Conservation (phyloP, 495 filamentous ascomycete species). For the Penicillium waksmanii region DNA sequence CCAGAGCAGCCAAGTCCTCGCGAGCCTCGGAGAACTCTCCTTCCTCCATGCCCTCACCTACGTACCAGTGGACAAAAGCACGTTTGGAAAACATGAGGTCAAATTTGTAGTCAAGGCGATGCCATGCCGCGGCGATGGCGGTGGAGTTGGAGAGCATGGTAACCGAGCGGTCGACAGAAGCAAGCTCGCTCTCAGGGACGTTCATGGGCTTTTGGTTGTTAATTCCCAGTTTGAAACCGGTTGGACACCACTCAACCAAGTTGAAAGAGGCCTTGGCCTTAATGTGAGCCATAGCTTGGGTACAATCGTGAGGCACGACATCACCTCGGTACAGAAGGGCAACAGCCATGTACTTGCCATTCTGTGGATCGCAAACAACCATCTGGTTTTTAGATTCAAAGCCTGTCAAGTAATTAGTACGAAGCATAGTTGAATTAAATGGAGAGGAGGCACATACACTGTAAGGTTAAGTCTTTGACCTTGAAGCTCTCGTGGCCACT, state of each 20-base stretch:
- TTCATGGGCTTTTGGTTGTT: constrained; percentile 86
- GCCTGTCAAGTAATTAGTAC: constrained; percentile 44
- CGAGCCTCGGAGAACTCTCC: constrained; percentile 90
- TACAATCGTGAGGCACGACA: constrained; percentile 84
- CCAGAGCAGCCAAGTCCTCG: constrained; percentile 84
- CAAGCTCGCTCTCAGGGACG: constrained; percentile 75
- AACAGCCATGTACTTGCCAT: constrained; percentile 95
- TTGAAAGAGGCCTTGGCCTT: constrained; percentile 90
- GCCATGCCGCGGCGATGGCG: constrained; percentile 87
- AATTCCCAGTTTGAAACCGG: constrained; percentile 93
- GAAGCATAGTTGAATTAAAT: no score
- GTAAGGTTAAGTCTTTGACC: constrained; percentile 83
- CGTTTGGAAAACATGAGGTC: constrained; percentile 96
- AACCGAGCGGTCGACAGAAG: constrained; percentile 82
- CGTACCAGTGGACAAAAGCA: constrained; percentile 96
- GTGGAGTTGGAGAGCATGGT: constrained; percentile 94
- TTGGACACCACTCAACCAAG: constrained; percentile 95
- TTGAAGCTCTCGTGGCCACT: constrained; percentile 91
- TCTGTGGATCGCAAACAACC: constrained; percentile 90
- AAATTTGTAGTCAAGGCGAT: constrained; percentile 81
- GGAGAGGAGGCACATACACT: constrained; percentile 58
- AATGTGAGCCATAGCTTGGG: constrained; percentile 73
- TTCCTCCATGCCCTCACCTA: constrained; percentile 95
- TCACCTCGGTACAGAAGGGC: constrained; percentile 89
- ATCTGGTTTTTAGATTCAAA: constrained; percentile 97